Evolutionary conservation across 345 rosid genomes (phyloP).

Genomic region (Fremontodendron californicum): DNA sequence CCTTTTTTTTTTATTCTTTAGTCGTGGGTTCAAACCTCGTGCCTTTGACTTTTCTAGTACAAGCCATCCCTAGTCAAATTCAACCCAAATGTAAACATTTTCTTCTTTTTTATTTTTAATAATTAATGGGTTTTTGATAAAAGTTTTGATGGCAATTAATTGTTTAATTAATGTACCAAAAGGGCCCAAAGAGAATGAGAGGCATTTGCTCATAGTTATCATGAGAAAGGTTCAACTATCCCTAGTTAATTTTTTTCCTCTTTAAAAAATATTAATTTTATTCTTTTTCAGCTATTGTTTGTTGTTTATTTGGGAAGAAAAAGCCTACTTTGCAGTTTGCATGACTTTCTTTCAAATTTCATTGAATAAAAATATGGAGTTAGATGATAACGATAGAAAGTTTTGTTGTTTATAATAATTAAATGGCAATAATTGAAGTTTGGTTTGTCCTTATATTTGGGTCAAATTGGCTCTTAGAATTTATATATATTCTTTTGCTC

Average conservation of each 20-base stretch:
- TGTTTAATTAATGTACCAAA: not conserved
- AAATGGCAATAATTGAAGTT: not conserved
- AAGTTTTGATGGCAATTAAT: not conserved
- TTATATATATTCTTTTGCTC: not conserved
- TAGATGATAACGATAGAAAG: not conserved
- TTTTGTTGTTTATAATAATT: not conserved
- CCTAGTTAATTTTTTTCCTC: not conserved
- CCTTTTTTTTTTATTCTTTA: not conserved
- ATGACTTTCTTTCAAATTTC: slow-evolving; percentile 1
- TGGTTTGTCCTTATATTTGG: not conserved
- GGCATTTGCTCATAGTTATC: not conserved
- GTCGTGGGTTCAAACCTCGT: slow-evolving; percentile 22
- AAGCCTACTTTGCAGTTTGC: too few species aligned
- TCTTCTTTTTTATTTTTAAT: not conserved
- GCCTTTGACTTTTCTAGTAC: slow-evolving; percentile 1
- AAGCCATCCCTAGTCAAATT: slow-evolving; percentile 4
- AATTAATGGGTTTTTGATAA: not conserved
- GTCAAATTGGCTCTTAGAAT: not conserved
- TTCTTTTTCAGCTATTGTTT: not conserved
- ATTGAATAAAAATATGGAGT: not conserved
- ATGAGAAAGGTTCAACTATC: not conserved
- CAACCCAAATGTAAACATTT: not conserved
- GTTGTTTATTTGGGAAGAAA: not conserved
- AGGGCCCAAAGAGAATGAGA: not conserved
- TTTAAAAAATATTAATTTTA: not conserved